Base-by-base conservation (phyloP, 371 early-diverging fungal genomes). In the Rhizomucor miehei region DNA sequence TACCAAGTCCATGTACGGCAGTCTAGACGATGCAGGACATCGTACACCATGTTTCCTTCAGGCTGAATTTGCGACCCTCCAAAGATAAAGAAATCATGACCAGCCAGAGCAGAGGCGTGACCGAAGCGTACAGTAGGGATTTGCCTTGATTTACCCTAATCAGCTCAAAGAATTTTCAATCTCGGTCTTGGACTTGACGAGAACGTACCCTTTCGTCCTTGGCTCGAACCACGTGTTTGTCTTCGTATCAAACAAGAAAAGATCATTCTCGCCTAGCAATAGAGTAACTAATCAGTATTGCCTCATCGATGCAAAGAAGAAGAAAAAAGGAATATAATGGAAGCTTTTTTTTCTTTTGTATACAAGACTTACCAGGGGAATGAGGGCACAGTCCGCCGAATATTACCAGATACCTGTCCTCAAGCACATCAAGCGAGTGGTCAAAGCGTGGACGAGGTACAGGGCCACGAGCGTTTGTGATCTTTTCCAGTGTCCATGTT, bases 1-100 rank as follows among this genome's bases (percentile, higher is more conserved):
- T 57, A 54, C 66, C 66, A 65, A 14, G 56, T 60, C 52, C 57
- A 58, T 6, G 36, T 60, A 13, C 17, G 12, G 16, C 54, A 60
- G 40, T 65, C 58, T 1, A 65, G 48, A 11, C 52, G 57, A 57
- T 65, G 54, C 1, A 65, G 61, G n/a, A 56, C 49, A 38, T 65
- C 66, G 37, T 65, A 54, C 8, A 65, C 61, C 29, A 57, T 23
- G 39, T 54, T 56, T 11, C 57, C 44, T n/a, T 65, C 58, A 16
- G 60, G 47, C 16, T 61, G 57, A 13, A 50, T 60, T 43, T 55
- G 57, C 20, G 57, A 65, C 10, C 77, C 77, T 19, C 73, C 77
- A 62, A 68, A 76, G 52, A 68, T 63, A 19, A 62, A 70, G 10
- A 73, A 58, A 53, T 69, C 59, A 54, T 60, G 48, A n/a, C 38